phyloP scores from a whole-genome alignment of 495 filamentous ascomycete species.

The Annulohypoxylon bovei region DNA sequence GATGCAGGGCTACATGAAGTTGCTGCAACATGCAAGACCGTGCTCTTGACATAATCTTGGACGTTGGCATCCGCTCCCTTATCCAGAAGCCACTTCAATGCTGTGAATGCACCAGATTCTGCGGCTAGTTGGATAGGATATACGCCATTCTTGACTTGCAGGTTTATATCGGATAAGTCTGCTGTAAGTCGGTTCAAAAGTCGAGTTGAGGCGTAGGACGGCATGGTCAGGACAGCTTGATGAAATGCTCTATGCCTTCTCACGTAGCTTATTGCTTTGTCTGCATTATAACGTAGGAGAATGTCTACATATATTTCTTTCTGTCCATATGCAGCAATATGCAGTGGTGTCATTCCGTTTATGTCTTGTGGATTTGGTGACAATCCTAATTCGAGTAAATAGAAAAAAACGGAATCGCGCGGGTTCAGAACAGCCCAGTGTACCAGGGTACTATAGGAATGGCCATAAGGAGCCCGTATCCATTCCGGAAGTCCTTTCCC shows the following conservation, averaged over 20 bases:
- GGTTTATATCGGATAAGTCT: not conserved
- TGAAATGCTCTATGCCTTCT: not conserved
- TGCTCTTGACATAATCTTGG: not conserved
- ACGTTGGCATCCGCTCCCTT: not conserved
- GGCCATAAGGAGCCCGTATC: not conserved
- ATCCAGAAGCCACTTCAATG: not conserved
- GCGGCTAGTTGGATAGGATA: not conserved
- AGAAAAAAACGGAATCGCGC: not conserved
- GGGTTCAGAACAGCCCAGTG: not conserved
- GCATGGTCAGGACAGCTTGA: not conserved
- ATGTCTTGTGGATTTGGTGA: not conserved
- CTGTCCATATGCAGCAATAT: not conserved
- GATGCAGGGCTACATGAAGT: not conserved
- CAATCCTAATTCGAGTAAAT: not conserved
- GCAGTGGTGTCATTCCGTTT: not conserved
- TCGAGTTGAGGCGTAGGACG: not conserved
- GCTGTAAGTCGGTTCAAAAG: not conserved
- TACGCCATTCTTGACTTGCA: not conserved
- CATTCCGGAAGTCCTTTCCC: not conserved
- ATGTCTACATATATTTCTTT: not conserved
- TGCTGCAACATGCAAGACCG: not conserved
- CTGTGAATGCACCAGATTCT: not conserved
- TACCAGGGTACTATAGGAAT: not conserved
- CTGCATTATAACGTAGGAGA: not conserved
- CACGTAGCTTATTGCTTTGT: not conserved